A percentile compares a stretch with the other conserved stretches of the same genome.
phyloP scores from a whole-genome alignment of 345 rosid genomes.

The Garcia nutans region DNA sequence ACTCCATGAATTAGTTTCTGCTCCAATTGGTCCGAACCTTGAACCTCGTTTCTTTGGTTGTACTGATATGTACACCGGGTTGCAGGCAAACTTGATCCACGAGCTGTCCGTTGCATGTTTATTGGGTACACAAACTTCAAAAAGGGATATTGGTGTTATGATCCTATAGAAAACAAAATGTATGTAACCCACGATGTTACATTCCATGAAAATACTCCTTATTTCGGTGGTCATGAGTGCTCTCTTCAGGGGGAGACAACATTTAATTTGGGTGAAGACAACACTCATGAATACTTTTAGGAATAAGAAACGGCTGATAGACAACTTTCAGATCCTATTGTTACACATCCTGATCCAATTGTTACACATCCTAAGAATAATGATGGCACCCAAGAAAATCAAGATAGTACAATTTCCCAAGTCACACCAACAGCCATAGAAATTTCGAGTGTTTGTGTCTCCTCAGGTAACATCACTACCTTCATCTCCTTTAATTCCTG shows the following conservation, averaged over 20 bases:
- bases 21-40: not conserved
- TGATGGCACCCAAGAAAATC: not conserved
- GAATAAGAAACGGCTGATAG: too few species aligned
- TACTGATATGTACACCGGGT: not conserved
- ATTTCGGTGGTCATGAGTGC: not conserved
- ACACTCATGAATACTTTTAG: too few species aligned
- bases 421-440: not conserved
- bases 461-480: not conserved
- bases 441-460: not conserved
- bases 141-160: not conserved
- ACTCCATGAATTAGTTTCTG: not conserved
- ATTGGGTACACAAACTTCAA: not conserved
- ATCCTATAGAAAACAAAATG: not conserved
- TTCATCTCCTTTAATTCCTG: not conserved
- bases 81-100: not conserved
- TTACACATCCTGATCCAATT: too few species aligned
- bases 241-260: slow-evolving; percentile 1
- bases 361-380: too few species aligned
- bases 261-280: too few species aligned
- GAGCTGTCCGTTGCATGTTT: not conserved
- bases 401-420: slow-evolving; percentile 1
- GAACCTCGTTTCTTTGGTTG: not conserved
- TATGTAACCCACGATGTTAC: not conserved
- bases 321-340: too few species aligned
- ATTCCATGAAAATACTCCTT: not conserved